A percentile compares a stretch with the other conserved stretches of the same genome.
These are phyloP conservation scores for Penicillium malachiteum DNA, from an alignment of 495 filamentous ascomycete species.

Conservation along the genomic window DNA sequence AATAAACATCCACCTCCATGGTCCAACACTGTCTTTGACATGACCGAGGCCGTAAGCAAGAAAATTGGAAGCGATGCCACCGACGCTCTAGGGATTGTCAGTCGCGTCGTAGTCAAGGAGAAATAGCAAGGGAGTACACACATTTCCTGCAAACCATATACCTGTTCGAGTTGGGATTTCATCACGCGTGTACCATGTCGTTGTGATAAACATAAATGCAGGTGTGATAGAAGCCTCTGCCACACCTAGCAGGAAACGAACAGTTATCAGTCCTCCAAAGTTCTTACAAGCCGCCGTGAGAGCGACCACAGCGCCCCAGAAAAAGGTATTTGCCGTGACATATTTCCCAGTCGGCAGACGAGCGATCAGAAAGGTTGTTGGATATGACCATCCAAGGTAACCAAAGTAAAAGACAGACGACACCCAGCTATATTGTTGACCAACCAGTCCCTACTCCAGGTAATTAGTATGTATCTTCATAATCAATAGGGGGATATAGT, in stretches of 20 bases:
- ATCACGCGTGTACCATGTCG: constrained; percentile 52
- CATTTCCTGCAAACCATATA: constrained; percentile 59
- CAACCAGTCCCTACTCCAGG: constrained; percentile 41
- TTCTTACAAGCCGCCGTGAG: constrained; percentile 38
- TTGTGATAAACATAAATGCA: constrained; percentile 39
- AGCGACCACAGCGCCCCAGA: constrained; percentile 59
- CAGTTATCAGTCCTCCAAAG: constrained; percentile 33
- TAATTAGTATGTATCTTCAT: neutral
- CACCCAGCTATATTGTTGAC: constrained; percentile 59
- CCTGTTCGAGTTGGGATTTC: constrained; percentile 62
- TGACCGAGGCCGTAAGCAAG: constrained; percentile 58
- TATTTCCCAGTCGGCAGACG: constrained; percentile 55
- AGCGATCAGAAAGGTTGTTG: constrained; percentile 52
- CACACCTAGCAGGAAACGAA: constrained; percentile 52
- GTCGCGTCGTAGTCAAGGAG: neutral
- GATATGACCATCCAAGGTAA: constrained; percentile 38
- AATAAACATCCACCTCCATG: constrained; percentile 56
- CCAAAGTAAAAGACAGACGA: constrained; percentile 64
- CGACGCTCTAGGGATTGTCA: constrained; percentile 37
- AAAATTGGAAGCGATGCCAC: constrained; percentile 55
- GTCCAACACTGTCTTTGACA: constrained; percentile 45
- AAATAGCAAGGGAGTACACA: neutral
- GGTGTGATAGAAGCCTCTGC: constrained; percentile 52
- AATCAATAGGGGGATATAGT: constrained; percentile 1
- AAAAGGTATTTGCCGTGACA: constrained; percentile 51